Conservation (phyloP, 148 eudicot genomes). For the Cornus suecica region DNA sequence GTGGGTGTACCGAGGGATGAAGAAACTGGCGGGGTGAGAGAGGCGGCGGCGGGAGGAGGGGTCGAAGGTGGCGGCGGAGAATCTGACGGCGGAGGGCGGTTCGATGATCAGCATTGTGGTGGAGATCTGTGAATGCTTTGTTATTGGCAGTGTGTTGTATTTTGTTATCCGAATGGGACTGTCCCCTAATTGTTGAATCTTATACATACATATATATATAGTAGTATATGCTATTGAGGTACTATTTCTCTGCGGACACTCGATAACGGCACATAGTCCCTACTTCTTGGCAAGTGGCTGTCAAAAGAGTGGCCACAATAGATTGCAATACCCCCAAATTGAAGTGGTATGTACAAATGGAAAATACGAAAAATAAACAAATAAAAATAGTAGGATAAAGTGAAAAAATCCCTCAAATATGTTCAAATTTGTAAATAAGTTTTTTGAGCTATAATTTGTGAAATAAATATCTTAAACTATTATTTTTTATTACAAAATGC, state of each 20-base stretch:
- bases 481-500: too few relatives aligned
- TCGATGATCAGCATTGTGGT: conserved; percentile 48
- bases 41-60: conserved; percentile 38
- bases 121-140: background rate
- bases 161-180: conserved; percentile 14
- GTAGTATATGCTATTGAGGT: too few relatives aligned
- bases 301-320: too few relatives aligned
- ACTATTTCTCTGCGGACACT: background rate
- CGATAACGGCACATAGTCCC: background rate
- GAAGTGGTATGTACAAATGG: too few relatives aligned
- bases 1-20: conserved; percentile 22
- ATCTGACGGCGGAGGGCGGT: conserved; percentile 53
- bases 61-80: conserved; percentile 25
- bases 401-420: too few relatives aligned
- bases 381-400: too few relatives aligned
- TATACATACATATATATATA: too few relatives aligned
- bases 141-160: background rate
- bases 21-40: conserved; percentile 38
- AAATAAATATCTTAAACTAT: too few relatives aligned
- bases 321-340: too few relatives aligned
- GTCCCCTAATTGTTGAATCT: background rate
- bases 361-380: too few relatives aligned
- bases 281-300: background rate
- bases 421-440: too few relatives aligned
- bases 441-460: too few relatives aligned